Percentiles rank a stretch among this genome's conserved stretches.
Conservation (phyloP, 2,329 filamentous ascomycete species). For the Phyllosticta capitalensis region DNA sequence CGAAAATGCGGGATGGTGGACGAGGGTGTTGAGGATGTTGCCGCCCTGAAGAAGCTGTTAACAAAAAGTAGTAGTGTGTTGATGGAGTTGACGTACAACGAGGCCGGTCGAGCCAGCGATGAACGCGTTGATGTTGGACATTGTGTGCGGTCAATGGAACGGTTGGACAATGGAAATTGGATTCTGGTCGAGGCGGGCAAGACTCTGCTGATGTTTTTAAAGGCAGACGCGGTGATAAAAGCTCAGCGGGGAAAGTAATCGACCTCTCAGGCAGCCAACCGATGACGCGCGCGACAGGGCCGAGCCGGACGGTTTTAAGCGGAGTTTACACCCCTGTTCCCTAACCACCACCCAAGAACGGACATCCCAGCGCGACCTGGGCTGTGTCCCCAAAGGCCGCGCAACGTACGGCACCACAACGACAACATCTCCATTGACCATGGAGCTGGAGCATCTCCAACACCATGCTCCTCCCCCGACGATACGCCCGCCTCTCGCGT, state of each 20-base stretch:
- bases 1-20: constrained; percentile 44
- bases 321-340: not conserved
- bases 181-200: not conserved
- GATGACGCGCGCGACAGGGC: not conserved
- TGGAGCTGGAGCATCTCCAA: not conserved
- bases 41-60: constrained; percentile 46
- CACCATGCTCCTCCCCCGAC: constrained; percentile 7
- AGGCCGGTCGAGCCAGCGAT: constrained; percentile 59
- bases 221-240: not conserved
- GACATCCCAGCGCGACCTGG: not conserved
- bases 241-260: not conserved
- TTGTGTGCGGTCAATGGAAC: not conserved
- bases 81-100: constrained; percentile 29
- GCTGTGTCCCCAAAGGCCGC: constrained; percentile 5
- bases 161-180: not conserved
- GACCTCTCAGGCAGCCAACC: not conserved
- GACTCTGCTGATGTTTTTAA: not conserved
- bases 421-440: not conserved
- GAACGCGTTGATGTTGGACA: constrained; percentile 30
- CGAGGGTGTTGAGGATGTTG: constrained; percentile 58
- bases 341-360: not conserved
- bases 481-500: constrained; percentile 8
- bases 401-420: not conserved
- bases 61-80: not conserved
- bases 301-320: not conserved